Base-by-base conservation (phyloP, 805 yeast species). In the Metschnikowia koreensis region DNA sequence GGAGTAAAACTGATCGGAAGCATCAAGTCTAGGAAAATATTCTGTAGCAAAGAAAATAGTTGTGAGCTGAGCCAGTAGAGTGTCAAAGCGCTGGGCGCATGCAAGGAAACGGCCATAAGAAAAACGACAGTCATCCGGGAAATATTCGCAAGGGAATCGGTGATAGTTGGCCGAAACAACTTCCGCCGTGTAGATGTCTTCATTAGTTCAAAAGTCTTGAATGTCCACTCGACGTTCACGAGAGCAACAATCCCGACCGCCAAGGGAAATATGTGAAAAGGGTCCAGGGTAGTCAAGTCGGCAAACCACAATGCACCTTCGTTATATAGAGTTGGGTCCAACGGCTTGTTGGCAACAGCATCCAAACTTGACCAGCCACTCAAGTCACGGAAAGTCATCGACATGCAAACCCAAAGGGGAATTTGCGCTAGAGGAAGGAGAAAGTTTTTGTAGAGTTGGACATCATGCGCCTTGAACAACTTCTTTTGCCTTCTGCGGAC, bases 51-150 rank as follows among this genome's bases (percentile, higher is more conserved):
- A 2, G 97, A 91, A 64, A 77, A 92, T 4, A 78, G 59, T 64
- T 90, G 92, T 0, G 97, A 90, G 43, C 93, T 83, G 31, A 89
- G 77, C 99, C 98, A 93, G 69, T 92, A 93, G n/a, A 90, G 65
- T 0, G 86, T 81, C 36, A 92, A 70, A 0, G 96, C 89, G 29
- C 85, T 74, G 0, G 98, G 96, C 0, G 96, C 96, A 61, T 91
- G 94, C 39, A 91, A 81, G 0, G 96, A 77, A 16, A 91, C 74
- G 6, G 90, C 91, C 86, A 90, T 89, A 68, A 93, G 74, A 57
- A 89, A 82, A 1, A 91, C 82, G 47, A 88, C 82, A 22, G 93
- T 83, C 56, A 89, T 75, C 60, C 97, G 75, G 2, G 96, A 81
- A 1, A 88, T 62, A 55, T 83, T 89, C 49, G 88, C 77, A 36